Percentiles rank a stretch among this genome's conserved stretches.
phyloP scores from a whole-genome alignment of 2,329 filamentous ascomycete species.

The Coniochaeta hoffmannii region DNA sequence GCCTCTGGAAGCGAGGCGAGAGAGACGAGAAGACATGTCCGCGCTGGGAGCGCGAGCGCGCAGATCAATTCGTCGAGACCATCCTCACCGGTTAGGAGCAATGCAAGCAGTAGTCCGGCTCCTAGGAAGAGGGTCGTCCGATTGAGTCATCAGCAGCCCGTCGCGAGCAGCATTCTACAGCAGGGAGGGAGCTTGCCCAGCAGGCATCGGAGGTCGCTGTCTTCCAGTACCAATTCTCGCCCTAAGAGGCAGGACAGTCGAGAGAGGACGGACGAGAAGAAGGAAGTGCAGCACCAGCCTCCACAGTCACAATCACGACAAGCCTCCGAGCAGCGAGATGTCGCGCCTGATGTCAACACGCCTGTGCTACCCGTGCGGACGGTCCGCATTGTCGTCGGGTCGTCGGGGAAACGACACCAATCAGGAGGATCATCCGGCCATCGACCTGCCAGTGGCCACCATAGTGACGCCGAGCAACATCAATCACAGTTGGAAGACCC shows the following conservation, averaged over 20 bases:
- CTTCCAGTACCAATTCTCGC: slow-evolving; percentile 19
- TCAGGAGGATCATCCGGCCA: slow-evolving; percentile 26
- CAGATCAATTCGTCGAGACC: slow-evolving; percentile 33
- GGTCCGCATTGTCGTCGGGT: slow-evolving; percentile 47
- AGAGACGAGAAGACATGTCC: slow-evolving; percentile 31
- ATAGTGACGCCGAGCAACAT: slow-evolving; percentile 30
- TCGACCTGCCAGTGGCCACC: slow-evolving; percentile 12
- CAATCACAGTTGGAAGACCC: slow-evolving; percentile 33
- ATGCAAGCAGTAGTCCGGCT: slow-evolving; percentile 44
- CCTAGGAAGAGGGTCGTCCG: slow-evolving; percentile 49
- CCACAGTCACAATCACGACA: slow-evolving; percentile 8
- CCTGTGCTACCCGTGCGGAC: slow-evolving; percentile 43
- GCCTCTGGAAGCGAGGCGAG: slow-evolving; percentile 20
- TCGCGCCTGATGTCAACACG: slow-evolving; percentile 38
- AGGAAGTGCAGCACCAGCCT: slow-evolving; percentile 16
- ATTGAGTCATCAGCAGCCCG: slow-evolving; percentile 36
- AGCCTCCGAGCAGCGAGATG: slow-evolving; percentile 13
- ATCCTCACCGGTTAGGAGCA: slow-evolving; percentile 36
- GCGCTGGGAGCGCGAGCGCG: slow-evolving; percentile 35
- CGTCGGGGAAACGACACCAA: slow-evolving; percentile 35
- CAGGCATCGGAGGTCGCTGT: slow-evolving; percentile 44
- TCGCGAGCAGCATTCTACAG: slow-evolving; percentile 20
- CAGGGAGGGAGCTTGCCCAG: slow-evolving; percentile 21
- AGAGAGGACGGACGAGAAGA: slow-evolving; percentile 23
- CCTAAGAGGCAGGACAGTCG: slow-evolving; percentile 14